phyloP scores from a whole-genome alignment of 768 basidiomycete genomes.

The Lactarius sp. region DNA sequence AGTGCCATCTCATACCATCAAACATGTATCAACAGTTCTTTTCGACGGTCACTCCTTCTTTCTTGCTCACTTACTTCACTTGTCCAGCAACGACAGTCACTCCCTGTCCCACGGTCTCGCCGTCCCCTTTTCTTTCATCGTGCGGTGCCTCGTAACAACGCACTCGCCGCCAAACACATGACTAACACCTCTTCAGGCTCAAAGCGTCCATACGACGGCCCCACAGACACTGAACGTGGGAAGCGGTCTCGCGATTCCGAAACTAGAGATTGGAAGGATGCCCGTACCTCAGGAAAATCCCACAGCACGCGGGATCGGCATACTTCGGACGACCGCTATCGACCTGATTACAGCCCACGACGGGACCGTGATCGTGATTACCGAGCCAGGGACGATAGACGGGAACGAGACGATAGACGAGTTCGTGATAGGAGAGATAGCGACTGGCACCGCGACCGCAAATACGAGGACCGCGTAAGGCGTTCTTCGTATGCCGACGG shows the following conservation, averaged over 20 bases:
- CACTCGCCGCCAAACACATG: conserved; percentile 43
- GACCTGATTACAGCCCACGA: conserved; percentile 28
- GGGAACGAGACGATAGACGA: conserved; percentile 29
- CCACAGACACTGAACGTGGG: conserved; percentile 37
- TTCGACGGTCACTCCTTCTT: conserved; percentile 5
- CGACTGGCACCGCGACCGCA: conserved; percentile 29
- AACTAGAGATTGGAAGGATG: conserved; percentile 65
- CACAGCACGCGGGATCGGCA: conserved; percentile 33
- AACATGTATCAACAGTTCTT: conserved; percentile 15
- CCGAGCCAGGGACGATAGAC: conserved; percentile 36
- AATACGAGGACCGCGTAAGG: conserved; percentile 19
- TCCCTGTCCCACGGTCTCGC: conserved; percentile 1
- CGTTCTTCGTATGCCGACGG: conserved; percentile 16
- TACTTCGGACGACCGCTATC: conserved; percentile 34
- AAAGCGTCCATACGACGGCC: conserved; percentile 73
- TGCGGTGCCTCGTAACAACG: conserved; percentile 77
- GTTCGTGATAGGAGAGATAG: conserved; percentile 37
- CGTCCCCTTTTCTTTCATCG: conserved; percentile 47
- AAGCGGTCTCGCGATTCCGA: conserved; percentile 57
- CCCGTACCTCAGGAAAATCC: conserved; percentile 39
- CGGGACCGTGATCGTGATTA: conserved; percentile 29
- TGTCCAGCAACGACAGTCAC: conserved; percentile 12
- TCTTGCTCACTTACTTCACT: background rate
- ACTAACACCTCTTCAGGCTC: conserved; percentile 81
- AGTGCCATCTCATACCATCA: background rate